Evolutionary conservation across 78 protist genomes (phyloP), one percentile per base, ranked within the genome.

Genomic region (Dictyostelium intermedium): DNA sequence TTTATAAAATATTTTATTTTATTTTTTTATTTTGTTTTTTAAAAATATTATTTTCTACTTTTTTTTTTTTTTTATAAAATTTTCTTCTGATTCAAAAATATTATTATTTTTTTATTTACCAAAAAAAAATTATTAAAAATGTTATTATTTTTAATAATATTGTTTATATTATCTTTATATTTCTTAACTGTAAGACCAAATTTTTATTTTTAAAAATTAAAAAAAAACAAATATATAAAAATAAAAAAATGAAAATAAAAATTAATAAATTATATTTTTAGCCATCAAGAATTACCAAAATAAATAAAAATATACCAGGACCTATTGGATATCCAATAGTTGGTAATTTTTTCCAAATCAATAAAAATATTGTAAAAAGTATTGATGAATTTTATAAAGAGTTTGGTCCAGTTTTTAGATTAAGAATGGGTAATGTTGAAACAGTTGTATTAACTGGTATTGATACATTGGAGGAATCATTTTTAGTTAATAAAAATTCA

Each of bases 361-460:
- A 39, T 39, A 78, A 45, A 45, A 25, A 37, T n/a, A 16, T 39
- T n/a, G 53, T 23, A 23, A 11, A 18, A 25, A 78, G 39, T 37
- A 25, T 78, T 5, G 56, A 43, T 3, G 30, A 41, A 25, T 27
- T 35, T 16, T 86, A 86, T 61, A n/a, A 4, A 61, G 39, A 77
- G 7, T 86, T 61, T 78, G 92, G 92, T 13, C 20, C 32, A 23
- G 30, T 86, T 0, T 86, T 18, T 41, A 25, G 39, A 78, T 3
- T 86, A 9, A 56, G 84, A 69, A 41, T 76, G 1, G 92, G 92
- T 8, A 23, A 32, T 27, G 47, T 77, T 10, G 41, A 77, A 37
- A 86, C 92, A 13, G 78, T 86, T 0, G 84, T 86, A 16, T 4
- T 86, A 11, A 61, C 35, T 41, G 92, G 80, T 41, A 82, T 69